Conservation (phyloP, 345 rosid genomes). For the Streptanthus diversifolius region DNA sequence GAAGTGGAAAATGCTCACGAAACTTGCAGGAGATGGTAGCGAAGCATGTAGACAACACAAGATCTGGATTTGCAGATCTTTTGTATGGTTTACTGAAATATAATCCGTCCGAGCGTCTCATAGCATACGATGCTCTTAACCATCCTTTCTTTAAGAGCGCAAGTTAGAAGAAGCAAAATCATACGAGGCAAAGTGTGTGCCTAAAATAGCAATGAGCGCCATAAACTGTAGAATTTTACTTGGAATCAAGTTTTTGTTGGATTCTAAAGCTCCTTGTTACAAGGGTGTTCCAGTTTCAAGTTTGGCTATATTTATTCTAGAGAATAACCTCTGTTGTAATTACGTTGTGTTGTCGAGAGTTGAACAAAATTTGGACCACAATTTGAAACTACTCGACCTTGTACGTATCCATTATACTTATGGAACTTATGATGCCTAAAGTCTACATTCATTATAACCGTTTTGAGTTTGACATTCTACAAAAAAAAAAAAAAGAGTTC, state of each 20-base stretch:
- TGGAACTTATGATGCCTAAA: no score
- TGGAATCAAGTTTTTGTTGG: conserved; percentile 9
- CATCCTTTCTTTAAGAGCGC: conserved; percentile 59
- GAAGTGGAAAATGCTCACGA: conserved; percentile 6
- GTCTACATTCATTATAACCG: no score
- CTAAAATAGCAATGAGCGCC: not conserved
- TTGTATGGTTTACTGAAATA: conserved; percentile 58
- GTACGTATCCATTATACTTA: not conserved
- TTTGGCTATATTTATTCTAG: conserved; percentile 6
- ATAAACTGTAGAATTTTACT: conserved; percentile 12
- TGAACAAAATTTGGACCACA: not conserved
- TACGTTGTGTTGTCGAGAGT: conserved; percentile 23
- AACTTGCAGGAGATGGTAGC: conserved; percentile 55
- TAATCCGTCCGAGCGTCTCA: conserved; percentile 70
- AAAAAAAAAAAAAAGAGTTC: no score
- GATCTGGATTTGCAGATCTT: conserved; percentile 46
- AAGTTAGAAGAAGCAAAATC: conserved; percentile 18
- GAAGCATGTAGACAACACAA: conserved; percentile 44
- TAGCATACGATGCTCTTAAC: conserved; percentile 62
- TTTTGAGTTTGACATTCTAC: no score
- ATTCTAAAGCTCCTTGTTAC: conserved; percentile 3
- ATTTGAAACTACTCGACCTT: not conserved
- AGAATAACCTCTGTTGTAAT: conserved; percentile 28
- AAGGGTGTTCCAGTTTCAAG: not conserved
- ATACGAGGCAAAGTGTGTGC: not conserved